Base-by-base conservation (phyloP, 106 monocot species). In the Dendrobium catenatum region DNA sequence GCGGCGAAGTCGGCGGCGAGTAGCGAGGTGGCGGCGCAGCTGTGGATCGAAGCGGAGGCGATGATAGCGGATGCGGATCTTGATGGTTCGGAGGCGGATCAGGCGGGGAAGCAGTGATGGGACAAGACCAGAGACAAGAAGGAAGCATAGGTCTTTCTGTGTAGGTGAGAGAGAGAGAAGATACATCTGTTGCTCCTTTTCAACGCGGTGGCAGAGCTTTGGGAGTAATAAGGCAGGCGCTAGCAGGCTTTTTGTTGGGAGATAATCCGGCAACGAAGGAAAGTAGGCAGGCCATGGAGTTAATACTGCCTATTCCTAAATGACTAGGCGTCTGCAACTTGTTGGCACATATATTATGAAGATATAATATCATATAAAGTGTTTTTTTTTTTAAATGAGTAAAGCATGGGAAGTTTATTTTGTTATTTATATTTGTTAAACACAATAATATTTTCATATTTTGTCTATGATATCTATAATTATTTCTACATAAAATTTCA, bases 21-120 rank as follows among this genome's bases (percentile, higher is more conserved):
- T 56, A 31, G 11, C 17, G 46, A 43, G 55, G 86, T 55, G 70
- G 89, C 86, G 48, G 42, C 54, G 31, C 80, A 75, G 37, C 86
- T 89, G 42, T 89, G 89, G 89, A 55, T 46, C 9, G 58, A 76
- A 37, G 84, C 86, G 4, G 89, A 89, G 54, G 78, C 70, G 37
- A 44, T 89, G 59, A 78, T 80, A 5, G 74, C 51, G 20, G 78
- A 67, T 24, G 27, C 58, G 26, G 59, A 76, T 27, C 70, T 27
- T 26, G 24, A 7, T 26, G 68, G 11, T 2, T 33, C 33, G 33
- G 27, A 40, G 17, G 1, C 72, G 72, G 29, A 72, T 37, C 16
- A 15, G 72, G 27, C 20, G 72, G 40, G 17, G 26, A 10, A 20
- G 15, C 2, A 15, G 40, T 72, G 68, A 68, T 68, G 68, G 68